Base-by-base conservation (phyloP, 768 basidiomycete genomes). In the Leccinum uliginosum region DNA sequence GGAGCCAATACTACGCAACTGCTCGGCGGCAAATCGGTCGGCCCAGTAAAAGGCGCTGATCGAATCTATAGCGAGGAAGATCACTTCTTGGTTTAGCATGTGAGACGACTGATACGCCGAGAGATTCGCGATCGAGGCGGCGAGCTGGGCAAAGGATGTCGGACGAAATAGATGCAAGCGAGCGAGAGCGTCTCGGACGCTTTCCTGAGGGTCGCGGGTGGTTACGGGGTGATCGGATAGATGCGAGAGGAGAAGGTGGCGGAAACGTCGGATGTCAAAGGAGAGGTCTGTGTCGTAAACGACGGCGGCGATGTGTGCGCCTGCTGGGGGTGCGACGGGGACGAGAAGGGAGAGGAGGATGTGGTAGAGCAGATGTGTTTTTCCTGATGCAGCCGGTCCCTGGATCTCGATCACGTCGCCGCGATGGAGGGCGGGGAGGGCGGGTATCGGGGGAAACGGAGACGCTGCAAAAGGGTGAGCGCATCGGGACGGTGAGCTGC, bases 381-480 rank as follows among this genome's bases (percentile, higher is more conserved):
- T 94, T 27, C 89, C 91, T 6, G 86, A 83, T 26, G 78, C 80
- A 4, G 90, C 75, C 2, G 84, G 80, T 2, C 91, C 91, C 70
- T 91, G 86, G 21, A 94, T 76, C 70, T 90, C 86, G 60, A 93
- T 72, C 40, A 89, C 77, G 67, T 91, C 85, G 34, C 86, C 86
- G 47, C 76, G 73, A 46, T 69, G 59, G 32, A 83, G 64, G 26
- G 76, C 68, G 23, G 66, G 58, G 23, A 70, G 54, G 47, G 45
- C 58, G 45, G 57, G 55, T 47, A 63, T 61, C 59, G 51, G 51
- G 4, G 57, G 9, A 24, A 58, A 63, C 51, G 57, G 62, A 59
- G 57, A 73, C 59, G 57, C 77, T 44, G 78, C 64, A 14, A 62
- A 61, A 17, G 77, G 67, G 17, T 64, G 60, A 27, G 74, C 73